Percentiles rank a stretch among this genome's conserved stretches.
These are phyloP conservation scores for Xylaria venustula DNA, from an alignment of 495 filamentous ascomycete genomes.

Conservation along the genomic window DNA sequence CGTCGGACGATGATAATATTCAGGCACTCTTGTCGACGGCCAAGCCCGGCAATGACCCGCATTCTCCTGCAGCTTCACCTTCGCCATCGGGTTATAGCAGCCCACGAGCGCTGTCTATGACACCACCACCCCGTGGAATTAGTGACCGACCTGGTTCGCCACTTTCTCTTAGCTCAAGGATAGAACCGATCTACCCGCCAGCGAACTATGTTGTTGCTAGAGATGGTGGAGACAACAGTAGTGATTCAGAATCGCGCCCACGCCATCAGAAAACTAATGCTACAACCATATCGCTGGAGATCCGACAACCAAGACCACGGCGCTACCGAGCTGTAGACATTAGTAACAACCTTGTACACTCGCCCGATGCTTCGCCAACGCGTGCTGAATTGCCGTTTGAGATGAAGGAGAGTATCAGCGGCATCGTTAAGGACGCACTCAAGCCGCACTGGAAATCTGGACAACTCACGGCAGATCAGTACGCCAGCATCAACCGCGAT, in stretches of 20 bases:
- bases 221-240: slow-evolving; percentile 40
- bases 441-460: slow-evolving; percentile 72
- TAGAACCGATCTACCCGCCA: slow-evolving; percentile 60
- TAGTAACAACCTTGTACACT: slow-evolving; percentile 37
- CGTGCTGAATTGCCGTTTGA: slow-evolving; percentile 60
- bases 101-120: slow-evolving; percentile 66
- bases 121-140: slow-evolving; percentile 66
- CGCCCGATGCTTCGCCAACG: slow-evolving; percentile 55
- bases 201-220: slow-evolving; percentile 60
- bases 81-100: slow-evolving; percentile 64
- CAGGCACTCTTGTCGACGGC: slow-evolving; percentile 45
- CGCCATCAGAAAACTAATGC: slow-evolving; percentile 12
- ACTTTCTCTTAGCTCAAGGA: slow-evolving; percentile 62
- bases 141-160: slow-evolving; percentile 65
- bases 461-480: slow-evolving; percentile 75
- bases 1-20: slow-evolving; percentile 52
- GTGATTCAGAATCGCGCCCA: slow-evolving; percentile 43
- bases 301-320: slow-evolving; percentile 52
- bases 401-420: slow-evolving; percentile 77
- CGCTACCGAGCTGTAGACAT: slow-evolving; percentile 29
- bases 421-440: slow-evolving; percentile 73
- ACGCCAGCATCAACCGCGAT: slow-evolving; percentile 80
- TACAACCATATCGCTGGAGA: slow-evolving; percentile 28
- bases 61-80: slow-evolving; percentile 75
- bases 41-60: slow-evolving; percentile 50